phyloP scores from a whole-genome alignment of 2,329 filamentous ascomycete species.

The Neofusicoccum cordaticola region DNA sequence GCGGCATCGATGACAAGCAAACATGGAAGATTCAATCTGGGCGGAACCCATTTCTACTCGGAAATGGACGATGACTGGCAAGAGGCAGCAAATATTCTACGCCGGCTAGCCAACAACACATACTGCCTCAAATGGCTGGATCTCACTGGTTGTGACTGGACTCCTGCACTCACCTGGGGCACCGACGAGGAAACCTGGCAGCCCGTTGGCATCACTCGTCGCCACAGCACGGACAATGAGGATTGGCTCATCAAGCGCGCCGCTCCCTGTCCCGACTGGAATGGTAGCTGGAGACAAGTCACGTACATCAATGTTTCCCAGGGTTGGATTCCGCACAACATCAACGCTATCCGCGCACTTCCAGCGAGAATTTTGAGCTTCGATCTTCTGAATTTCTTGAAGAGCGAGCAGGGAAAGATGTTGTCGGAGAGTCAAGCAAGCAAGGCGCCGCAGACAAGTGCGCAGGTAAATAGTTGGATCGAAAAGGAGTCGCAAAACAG shows the following conservation, averaged over 20 bases:
- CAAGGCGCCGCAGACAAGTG: conserved; percentile 23
- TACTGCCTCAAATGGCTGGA: conserved; percentile 62
- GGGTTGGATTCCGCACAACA: conserved; percentile 43
- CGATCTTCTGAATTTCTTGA: conserved; percentile 34
- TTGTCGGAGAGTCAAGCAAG: neutral
- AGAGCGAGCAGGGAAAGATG: conserved; percentile 29
- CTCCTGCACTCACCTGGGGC: conserved; percentile 49
- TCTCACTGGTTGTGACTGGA: conserved; percentile 60
- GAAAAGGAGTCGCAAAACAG: conserved; percentile 37
- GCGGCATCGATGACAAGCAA: conserved; percentile 44
- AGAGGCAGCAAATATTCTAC: conserved; percentile 56
- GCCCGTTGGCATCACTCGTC: neutral
- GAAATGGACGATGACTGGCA: conserved; percentile 54
- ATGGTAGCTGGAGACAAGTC: conserved; percentile 44
- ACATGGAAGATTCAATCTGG: conserved; percentile 45
- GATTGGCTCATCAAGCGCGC: conserved; percentile 13
- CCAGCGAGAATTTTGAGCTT: conserved; percentile 34
- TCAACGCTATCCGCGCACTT: conserved; percentile 30
- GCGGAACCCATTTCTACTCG: conserved; percentile 54
- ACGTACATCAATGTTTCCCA: conserved; percentile 42
- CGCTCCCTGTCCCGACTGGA: conserved; percentile 34
- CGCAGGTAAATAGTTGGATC: conserved; percentile 34
- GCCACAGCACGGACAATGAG: neutral
- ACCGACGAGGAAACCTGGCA: conserved; percentile 19
- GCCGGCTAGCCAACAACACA: conserved; percentile 53